Evolutionary conservation across 495 filamentous ascomycete species (phyloP).

Genomic region (Talaromyces proteolyticus): DNA sequence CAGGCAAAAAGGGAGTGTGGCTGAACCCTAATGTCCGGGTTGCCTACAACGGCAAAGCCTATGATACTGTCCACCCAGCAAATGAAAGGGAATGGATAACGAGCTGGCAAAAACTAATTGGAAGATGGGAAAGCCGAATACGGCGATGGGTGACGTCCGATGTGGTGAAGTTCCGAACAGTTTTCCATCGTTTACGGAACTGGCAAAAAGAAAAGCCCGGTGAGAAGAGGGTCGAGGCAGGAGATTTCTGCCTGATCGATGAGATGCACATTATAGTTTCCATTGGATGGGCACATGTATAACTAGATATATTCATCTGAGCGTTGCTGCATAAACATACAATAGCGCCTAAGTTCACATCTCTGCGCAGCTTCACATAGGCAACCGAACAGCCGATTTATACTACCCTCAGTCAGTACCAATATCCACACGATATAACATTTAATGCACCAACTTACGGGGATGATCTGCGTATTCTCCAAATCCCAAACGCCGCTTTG

Average conservation of each 20-base stretch:
- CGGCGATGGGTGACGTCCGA: constrained; percentile 40
- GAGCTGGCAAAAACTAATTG: constrained; percentile 22
- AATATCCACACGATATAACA: neutral
- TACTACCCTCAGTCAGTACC: neutral
- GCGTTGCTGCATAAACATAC: no score
- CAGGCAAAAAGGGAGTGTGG: constrained; percentile 55
- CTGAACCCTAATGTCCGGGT: constrained; percentile 77
- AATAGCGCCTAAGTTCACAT: no score
- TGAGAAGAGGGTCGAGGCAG: constrained; percentile 43
- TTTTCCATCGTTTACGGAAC: constrained; percentile 32
- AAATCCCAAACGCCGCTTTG: constrained; percentile 72
- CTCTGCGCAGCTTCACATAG: no score
- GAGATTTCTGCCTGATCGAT: constrained; percentile 66
- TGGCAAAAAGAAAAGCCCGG: constrained; percentile 31
- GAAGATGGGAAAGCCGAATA: constrained; percentile 55
- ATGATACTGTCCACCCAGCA: constrained; percentile 42
- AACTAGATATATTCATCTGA: constrained; percentile 3
- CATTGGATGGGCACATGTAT: constrained; percentile 77
- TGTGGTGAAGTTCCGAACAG: constrained; percentile 27
- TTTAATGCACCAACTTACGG: constrained; percentile 16
- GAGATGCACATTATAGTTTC: constrained; percentile 77
- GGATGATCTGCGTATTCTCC: constrained; percentile 51
- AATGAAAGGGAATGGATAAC: constrained; percentile 10
- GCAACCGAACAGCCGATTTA: neutral
- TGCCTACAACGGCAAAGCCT: constrained; percentile 56